Evolutionary conservation across 805 yeast species (phyloP).

Genomic region (Debaryomyces hansenii): DNA sequence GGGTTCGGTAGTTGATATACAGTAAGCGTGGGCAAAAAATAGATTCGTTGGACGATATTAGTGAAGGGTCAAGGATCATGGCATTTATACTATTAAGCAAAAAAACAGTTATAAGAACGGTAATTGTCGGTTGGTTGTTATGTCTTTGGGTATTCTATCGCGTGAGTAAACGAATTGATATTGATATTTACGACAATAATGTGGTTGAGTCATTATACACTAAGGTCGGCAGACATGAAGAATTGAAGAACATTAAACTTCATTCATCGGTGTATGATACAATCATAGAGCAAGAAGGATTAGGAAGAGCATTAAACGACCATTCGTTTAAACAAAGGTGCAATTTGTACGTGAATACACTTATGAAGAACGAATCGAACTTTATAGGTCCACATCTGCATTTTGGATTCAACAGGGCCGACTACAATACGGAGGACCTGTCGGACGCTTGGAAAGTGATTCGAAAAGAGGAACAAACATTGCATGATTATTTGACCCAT

Average conservation of each 20-base stretch:
- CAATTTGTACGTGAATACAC: constrained; percentile 20
- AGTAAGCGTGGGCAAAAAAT: too few species aligned
- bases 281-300: not conserved
- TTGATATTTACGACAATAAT: not conserved
- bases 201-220: not conserved
- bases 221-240: not conserved
- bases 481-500: constrained; percentile 25
- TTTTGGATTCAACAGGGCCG: constrained; percentile 12
- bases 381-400: constrained; percentile 13
- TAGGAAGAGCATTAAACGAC: constrained; percentile 8
- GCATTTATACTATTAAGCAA: too few species aligned
- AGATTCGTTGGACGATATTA: too few species aligned
- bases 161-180: not conserved
- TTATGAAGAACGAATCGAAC: constrained; percentile 7
- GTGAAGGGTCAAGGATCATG: too few species aligned
- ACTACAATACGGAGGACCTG: constrained; percentile 9
- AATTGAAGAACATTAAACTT: not conserved
- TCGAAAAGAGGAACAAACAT: constrained; percentile 16
- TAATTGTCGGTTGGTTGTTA: not conserved
- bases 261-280: constrained; percentile 4
- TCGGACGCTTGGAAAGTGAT: constrained; percentile 15
- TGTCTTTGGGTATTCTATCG: not conserved
- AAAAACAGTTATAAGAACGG: too few species aligned
- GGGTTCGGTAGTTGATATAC: too few species aligned
- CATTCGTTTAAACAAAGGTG: constrained; percentile 17